phyloP scores from a whole-genome alignment of 2,329 filamentous ascomycete genomes.

The Ustulina deusta region DNA sequence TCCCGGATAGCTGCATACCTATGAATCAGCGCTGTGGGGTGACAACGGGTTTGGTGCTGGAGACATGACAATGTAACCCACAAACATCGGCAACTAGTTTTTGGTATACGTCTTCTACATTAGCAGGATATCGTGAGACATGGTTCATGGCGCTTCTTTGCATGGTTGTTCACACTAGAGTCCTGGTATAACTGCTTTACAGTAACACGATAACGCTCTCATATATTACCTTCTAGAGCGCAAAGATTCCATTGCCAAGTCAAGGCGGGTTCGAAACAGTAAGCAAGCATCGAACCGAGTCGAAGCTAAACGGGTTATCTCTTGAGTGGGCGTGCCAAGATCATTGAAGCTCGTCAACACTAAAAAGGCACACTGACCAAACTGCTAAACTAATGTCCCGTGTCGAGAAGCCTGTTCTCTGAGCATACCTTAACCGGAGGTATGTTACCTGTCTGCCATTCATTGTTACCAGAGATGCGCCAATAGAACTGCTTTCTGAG shows the following conservation, averaged over 20 bases:
- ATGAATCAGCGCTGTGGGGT: background rate
- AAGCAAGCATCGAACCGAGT: slow-evolving; percentile 29
- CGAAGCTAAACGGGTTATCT: slow-evolving; percentile 31
- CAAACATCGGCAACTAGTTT: background rate
- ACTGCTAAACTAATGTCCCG: slow-evolving; percentile 22
- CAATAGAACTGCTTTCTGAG: background rate
- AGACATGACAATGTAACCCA: slow-evolving; percentile 21
- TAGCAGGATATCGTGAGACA: slow-evolving; percentile 11
- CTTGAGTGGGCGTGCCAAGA: slow-evolving; percentile 35
- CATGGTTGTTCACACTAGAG: background rate
- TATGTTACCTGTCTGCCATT: background rate
- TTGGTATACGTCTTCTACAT: slow-evolving; percentile 2
- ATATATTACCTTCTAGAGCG: slow-evolving; percentile 14
- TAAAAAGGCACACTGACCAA: slow-evolving; percentile 8
- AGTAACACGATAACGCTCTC: slow-evolving; percentile 11
- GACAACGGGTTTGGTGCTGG: background rate
- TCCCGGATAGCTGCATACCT: slow-evolving; percentile 18
- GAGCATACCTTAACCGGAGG: slow-evolving; percentile 9
- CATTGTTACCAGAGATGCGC: background rate
- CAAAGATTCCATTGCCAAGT: slow-evolving; percentile 17
- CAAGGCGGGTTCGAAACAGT: slow-evolving; percentile 32
- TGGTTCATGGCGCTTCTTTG: background rate
- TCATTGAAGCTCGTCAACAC: slow-evolving; percentile 18
- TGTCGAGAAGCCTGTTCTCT: slow-evolving; percentile 15
- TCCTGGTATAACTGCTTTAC: background rate